phyloP scores from a whole-genome alignment of 75 land plant species.

The Picea glauca region DNA sequence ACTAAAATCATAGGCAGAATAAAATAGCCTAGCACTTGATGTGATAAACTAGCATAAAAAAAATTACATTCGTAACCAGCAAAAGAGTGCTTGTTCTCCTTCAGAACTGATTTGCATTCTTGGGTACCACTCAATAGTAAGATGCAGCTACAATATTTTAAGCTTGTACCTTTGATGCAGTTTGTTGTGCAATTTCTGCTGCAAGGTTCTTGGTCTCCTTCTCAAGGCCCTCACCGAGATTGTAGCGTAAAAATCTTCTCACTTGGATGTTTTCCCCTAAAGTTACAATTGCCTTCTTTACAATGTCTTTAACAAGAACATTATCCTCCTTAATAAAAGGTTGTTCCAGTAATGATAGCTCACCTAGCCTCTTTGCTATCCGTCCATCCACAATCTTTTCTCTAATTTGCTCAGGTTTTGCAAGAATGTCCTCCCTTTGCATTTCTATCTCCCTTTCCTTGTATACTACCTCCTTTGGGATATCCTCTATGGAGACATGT shows the following conservation, averaged over 20 bases:
- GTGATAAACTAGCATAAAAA: too few relatives aligned
- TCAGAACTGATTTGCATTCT: too few relatives aligned
- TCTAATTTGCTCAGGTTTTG: constrained; percentile 83
- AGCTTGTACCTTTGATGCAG: constrained; percentile 3
- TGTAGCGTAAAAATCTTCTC: constrained; percentile 78
- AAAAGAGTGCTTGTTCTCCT: too few relatives aligned
- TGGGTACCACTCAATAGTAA: too few relatives aligned
- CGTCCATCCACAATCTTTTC: constrained; percentile 96
- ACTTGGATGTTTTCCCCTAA: constrained; percentile 94
- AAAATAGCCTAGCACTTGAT: too few relatives aligned
- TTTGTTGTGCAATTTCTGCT: constrained; percentile 47
- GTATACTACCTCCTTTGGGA: constrained; percentile 56
- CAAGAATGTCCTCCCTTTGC: constrained; percentile 82
- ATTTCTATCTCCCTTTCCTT: constrained; percentile 87
- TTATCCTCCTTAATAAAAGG: constrained; percentile 84
- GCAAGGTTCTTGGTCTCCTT: constrained; percentile 39
- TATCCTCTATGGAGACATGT: constrained; percentile 76
- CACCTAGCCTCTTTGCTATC: constrained; percentile 74
- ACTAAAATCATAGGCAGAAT: too few relatives aligned
- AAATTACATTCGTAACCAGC: too few relatives aligned
- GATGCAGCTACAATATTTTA: background rate
- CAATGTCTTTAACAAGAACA: constrained; percentile 73
- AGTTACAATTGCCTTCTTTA: constrained; percentile 83
- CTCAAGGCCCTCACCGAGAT: constrained; percentile 74
- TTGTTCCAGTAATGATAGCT: constrained; percentile 86